phyloP scores from a whole-genome alignment of 106 monocot species.

The Dioscorea alata region DNA sequence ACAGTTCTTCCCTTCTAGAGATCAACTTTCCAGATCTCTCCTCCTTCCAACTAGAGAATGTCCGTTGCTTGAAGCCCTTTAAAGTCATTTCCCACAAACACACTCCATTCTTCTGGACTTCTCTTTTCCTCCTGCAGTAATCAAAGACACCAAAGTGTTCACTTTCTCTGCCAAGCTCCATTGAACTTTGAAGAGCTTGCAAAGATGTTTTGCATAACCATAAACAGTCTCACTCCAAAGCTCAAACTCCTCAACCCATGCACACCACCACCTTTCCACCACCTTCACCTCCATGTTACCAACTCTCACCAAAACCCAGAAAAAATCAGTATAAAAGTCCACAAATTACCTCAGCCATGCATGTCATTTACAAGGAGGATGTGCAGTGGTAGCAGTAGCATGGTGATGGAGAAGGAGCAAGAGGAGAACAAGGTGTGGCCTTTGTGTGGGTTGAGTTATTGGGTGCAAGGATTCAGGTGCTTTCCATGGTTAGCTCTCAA shows the following conservation, averaged over 20 bases:
- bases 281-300: neutral
- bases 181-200: too few relatives aligned
- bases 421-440: conserved; percentile 26
- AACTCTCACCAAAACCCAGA: neutral
- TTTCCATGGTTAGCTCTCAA: conserved; percentile 94
- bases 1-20: too few relatives aligned
- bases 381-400: too few relatives aligned
- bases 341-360: too few relatives aligned
- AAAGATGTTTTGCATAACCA: conserved; percentile 7
- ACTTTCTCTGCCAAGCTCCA: too few relatives aligned
- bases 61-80: neutral
- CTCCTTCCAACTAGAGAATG: too few relatives aligned
- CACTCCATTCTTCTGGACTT: neutral
- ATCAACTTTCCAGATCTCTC: too few relatives aligned
- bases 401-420: too few relatives aligned
- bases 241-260: neutral
- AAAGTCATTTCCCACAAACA: neutral
- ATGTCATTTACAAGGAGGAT: too few relatives aligned
- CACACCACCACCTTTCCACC: neutral
- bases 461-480: conserved; percentile 88
- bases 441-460: conserved; percentile 62
- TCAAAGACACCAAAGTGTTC: too few relatives aligned
- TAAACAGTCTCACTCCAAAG: neutral
- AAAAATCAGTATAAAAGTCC: neutral
- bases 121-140: neutral